Base-by-base conservation (phyloP, 1,284 basidiomycete species). In the Ustilago curta region DNA sequence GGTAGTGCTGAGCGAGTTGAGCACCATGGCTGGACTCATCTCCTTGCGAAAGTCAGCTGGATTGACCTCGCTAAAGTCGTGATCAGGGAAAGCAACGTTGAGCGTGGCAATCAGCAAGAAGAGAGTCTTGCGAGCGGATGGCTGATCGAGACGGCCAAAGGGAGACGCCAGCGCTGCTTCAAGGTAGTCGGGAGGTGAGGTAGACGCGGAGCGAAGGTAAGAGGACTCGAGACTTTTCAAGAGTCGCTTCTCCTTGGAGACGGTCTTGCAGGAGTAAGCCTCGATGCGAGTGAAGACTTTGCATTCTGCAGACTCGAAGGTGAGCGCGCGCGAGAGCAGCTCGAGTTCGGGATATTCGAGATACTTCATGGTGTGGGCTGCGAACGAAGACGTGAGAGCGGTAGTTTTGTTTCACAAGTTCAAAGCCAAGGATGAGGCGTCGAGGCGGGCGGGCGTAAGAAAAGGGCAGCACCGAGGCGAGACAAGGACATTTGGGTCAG, bases 251-350 rank as follows among this genome's bases (percentile, higher is more conserved):
- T 99, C 97, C 84, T 93, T 92, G 77, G 93, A 93, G 86, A 97
- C 92, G 82, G 95, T 92, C 89, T 99, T 99, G 90, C 94, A 96
- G 79, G 93, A 94, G 88, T 98, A 99, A 0, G 94, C 95, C 86
- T 99, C 96, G 85, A 99, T 91, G 77, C 95, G 91, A 40, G 94
- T 95, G 85, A 93, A 91, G 19, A 97, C 93, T 29, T 91, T 90
- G 85, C 93, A 94, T 86, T 97, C 95, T 52, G 93, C 91, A 6
- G 93, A 91, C 59, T 86, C 85, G 60, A 86, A 84, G 21, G 86
- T 92, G 49, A 96, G 90, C n/a, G 92, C 90, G 77, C 91, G 89
- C 0, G 93, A 91, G 62, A 96, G 90, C 61, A 89, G 89, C 25
- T 91, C 90, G 29, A 95, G 89, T 63, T 91, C 89, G 37, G 93